These are phyloP conservation scores for Ustilago hordei DNA, from an alignment of 1,284 basidiomycete genomes.

Conservation along the genomic window DNA sequence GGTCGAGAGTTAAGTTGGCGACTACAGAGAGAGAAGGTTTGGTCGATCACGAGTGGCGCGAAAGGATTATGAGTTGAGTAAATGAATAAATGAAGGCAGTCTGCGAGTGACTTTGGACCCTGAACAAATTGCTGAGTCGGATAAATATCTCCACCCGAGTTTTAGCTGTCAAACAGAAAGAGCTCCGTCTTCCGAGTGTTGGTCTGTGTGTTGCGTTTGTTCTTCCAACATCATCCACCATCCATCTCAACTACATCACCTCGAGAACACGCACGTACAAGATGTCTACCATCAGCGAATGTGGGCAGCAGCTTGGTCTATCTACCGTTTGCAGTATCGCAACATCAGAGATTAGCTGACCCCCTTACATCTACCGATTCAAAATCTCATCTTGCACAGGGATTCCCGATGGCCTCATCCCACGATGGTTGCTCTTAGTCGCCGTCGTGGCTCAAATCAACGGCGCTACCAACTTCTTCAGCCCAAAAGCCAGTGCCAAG, in stretches of 20 bases:
- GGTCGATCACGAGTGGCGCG: neutral
- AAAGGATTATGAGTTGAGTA: neutral
- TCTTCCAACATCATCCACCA: neutral
- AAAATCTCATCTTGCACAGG: slow-evolving; percentile 19
- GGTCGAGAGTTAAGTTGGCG: slow-evolving; percentile 1
- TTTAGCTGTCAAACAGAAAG: slow-evolving; percentile 15
- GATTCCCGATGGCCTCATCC: slow-evolving; percentile 53
- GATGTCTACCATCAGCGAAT: slow-evolving; percentile 32
- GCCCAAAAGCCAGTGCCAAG: slow-evolving; percentile 55
- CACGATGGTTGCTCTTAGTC: slow-evolving; percentile 65
- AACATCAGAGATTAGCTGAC: neutral
- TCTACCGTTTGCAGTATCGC: neutral
- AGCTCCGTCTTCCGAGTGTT: slow-evolving; percentile 33
- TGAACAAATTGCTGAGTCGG: slow-evolving; percentile 5
- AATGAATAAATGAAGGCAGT: neutral
- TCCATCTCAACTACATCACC: neutral
- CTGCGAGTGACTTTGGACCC: slow-evolving; percentile 19
- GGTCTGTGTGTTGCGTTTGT: slow-evolving; percentile 8
- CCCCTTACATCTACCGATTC: neutral
- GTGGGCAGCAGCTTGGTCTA: neutral
- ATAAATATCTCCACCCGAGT: slow-evolving; percentile 1
- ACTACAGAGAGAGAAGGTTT: slow-evolving; percentile 1
- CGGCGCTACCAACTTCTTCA: slow-evolving; percentile 59
- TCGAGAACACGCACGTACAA: neutral
- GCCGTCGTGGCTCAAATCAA: slow-evolving; percentile 58